A percentile compares a stretch with the other conserved stretches of the same genome.
Evolutionary conservation across 345 rosid species (phyloP).

Genomic region (Aquilaria malaccensis): DNA sequence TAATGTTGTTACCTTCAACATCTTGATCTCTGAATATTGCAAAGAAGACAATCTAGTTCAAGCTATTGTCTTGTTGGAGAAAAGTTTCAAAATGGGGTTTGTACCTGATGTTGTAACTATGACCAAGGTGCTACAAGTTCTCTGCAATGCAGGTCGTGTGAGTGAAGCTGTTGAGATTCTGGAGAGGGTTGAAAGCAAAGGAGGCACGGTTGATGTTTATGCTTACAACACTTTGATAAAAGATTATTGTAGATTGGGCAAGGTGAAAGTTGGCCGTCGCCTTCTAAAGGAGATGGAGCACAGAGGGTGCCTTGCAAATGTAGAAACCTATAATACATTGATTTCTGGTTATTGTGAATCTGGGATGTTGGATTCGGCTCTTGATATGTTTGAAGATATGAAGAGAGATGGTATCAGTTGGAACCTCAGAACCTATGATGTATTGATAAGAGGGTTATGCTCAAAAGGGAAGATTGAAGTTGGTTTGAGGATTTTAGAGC

Average conservation of each 20-base stretch:
- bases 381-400: conserved; percentile 69
- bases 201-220: conserved; percentile 53
- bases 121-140: conserved; percentile 60
- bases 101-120: conserved; percentile 61
- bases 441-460: conserved; percentile 48
- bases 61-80: conserved; percentile 69
- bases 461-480: conserved; percentile 44
- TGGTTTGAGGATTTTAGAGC: conserved; percentile 61
- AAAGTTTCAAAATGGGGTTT: conserved; percentile 54
- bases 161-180: conserved; percentile 59
- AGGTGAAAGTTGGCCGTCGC: conserved; percentile 44
- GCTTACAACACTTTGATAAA: conserved; percentile 67
- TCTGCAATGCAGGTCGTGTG: conserved; percentile 61
- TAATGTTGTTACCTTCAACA: conserved; percentile 64
- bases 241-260: conserved; percentile 60
- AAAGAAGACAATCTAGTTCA: conserved; percentile 60
- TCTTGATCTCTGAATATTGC: conserved; percentile 70
- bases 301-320: conserved; percentile 74
- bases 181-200: conserved; percentile 65
- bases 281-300: conserved; percentile 74
- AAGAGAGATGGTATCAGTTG: conserved; percentile 59
- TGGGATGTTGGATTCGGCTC: conserved; percentile 54
- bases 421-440: conserved; percentile 55
- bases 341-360: conserved; percentile 54
- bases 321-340: conserved; percentile 54